A percentile compares a stretch with the other conserved stretches of the same genome.
Conservation (phyloP, 192 early-diverging fungal genomes). For the Hyaloraphidium curvatum region DNA sequence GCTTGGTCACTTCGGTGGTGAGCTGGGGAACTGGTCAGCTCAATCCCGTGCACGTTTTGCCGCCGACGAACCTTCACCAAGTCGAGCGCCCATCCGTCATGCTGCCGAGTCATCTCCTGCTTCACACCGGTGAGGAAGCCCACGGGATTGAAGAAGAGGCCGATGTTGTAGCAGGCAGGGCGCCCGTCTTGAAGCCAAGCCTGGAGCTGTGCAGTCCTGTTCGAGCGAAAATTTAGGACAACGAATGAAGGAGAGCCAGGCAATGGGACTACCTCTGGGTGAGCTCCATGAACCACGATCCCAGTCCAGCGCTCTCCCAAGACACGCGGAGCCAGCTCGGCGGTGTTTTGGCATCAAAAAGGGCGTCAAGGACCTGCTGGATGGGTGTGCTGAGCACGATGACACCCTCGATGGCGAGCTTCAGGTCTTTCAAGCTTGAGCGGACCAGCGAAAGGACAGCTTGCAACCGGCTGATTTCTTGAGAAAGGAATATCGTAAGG, state of each 20-base stretch:
- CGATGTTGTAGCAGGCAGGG: slow-evolving; percentile 8
- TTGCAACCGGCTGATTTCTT: slow-evolving; percentile 47
- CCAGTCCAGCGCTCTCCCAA: slow-evolving; percentile 33
- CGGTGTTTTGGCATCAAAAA: slow-evolving; percentile 40
- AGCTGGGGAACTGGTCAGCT: slow-evolving; percentile 15
- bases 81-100: slow-evolving; percentile 41
- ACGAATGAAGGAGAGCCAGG: no score
- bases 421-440: slow-evolving; percentile 31
- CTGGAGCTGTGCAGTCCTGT: slow-evolving; percentile 32
- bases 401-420: slow-evolving; percentile 43
- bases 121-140: slow-evolving; percentile 46
- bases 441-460: slow-evolving; percentile 29
- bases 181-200: slow-evolving; percentile 40
- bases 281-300: slow-evolving; percentile 39
- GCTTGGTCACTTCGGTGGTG: slow-evolving; percentile 44
- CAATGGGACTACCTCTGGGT: slow-evolving; percentile 18
- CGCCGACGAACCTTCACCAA: slow-evolving; percentile 25
- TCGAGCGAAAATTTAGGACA: no score
- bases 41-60: not conserved
- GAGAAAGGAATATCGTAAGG: slow-evolving; percentile 40
- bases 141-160: slow-evolving; percentile 45
- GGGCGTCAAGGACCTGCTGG: slow-evolving; percentile 39
- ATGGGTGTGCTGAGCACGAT: slow-evolving; percentile 34
- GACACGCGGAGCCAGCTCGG: slow-evolving; percentile 34
- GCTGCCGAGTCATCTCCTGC: slow-evolving; percentile 39